Evolutionary conservation across 2,329 filamentous ascomycete genomes (phyloP).

Genomic region (Hawksworthiomyces lignivorus): DNA sequence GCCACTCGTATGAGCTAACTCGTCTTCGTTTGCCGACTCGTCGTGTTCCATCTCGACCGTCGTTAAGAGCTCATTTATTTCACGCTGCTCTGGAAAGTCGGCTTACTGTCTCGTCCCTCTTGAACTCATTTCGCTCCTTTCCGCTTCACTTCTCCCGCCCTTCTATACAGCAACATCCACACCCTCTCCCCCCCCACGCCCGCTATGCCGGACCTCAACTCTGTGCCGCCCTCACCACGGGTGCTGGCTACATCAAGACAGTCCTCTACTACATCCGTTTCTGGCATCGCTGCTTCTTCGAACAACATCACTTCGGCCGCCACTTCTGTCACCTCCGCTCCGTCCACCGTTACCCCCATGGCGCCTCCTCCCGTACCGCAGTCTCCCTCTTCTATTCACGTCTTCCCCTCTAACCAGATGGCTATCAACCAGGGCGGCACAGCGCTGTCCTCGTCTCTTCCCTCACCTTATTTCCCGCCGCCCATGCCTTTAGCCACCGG

Average conservation of each 20-base stretch:
- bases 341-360: conserved; percentile 25
- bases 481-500: conserved; percentile 14
- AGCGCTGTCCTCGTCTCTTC: conserved; percentile 23
- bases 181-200: neutral
- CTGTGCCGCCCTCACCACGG: conserved; percentile 43
- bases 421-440: conserved; percentile 33
- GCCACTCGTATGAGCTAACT: too few relatives aligned
- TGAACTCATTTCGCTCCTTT: neutral
- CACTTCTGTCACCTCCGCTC: neutral
- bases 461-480: conserved; percentile 26
- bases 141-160: neutral
- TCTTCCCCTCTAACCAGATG: conserved; percentile 49
- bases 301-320: neutral
- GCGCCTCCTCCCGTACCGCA: conserved; percentile 29
- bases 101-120: too few relatives aligned
- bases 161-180: too few relatives aligned
- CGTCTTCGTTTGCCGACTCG: too few relatives aligned
- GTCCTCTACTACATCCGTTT: conserved; percentile 25
- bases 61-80: too few relatives aligned
- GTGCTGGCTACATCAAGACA: conserved; percentile 35
- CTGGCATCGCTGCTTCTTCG: conserved; percentile 13
- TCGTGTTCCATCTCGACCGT: too few relatives aligned
- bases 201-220: conserved; percentile 48
- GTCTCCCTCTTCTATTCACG: conserved; percentile 43
- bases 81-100: too few relatives aligned